These are phyloP conservation scores for Durusdinium trenchii DNA, from an alignment of 73 alveolate species.

Conservation along the genomic window DNA sequence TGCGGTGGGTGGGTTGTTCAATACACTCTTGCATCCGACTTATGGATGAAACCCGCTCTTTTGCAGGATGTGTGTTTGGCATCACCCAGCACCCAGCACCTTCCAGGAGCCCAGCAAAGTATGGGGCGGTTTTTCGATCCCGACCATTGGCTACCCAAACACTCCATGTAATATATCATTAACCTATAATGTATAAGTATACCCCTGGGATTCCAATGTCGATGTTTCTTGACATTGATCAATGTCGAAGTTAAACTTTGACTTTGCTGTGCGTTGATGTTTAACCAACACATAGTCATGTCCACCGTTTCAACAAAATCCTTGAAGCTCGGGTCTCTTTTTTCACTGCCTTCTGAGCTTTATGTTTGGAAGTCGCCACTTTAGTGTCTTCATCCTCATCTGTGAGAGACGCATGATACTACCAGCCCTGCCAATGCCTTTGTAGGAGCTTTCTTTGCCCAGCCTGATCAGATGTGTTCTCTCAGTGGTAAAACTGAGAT, in stretches of 20 bases:
- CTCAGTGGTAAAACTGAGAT: too few relatives aligned
- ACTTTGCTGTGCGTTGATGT: neutral
- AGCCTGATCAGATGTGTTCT: neutral
- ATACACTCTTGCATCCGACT: too few relatives aligned
- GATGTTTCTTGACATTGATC: neutral
- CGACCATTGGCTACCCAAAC: too few relatives aligned
- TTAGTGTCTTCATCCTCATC: neutral
- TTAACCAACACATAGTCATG: neutral
- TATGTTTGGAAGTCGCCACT: neutral
- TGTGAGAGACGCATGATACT: neutral
- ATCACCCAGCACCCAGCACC: too few relatives aligned
- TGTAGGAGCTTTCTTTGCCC: neutral
- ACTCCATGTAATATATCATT: too few relatives aligned
- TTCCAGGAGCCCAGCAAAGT: too few relatives aligned
- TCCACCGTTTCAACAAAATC: neutral
- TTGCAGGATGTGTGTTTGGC: too few relatives aligned
- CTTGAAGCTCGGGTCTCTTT: neutral
- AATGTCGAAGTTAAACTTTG: neutral
- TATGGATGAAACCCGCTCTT: too few relatives aligned
- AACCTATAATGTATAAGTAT: too few relatives aligned
- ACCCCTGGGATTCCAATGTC: neutral
- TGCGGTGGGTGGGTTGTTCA: too few relatives aligned
- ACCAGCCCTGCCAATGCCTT: neutral
- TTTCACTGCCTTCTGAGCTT: neutral
- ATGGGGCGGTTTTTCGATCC: too few relatives aligned